Conservation (phyloP, 192 early-diverging fungal species). For the Gorgonomyces haynaldii region DNA sequence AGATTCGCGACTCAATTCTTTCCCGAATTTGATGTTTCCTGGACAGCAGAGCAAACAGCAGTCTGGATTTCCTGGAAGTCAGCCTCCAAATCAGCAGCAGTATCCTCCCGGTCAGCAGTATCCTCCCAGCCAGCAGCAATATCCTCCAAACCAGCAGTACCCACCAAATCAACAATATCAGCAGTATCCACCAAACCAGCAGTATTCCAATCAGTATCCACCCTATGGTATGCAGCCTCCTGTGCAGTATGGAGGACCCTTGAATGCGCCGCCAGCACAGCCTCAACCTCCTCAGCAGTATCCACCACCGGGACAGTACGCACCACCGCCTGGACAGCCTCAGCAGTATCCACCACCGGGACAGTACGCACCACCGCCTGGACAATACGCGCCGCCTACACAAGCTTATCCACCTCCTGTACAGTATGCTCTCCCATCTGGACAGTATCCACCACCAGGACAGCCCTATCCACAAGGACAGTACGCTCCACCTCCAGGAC, state of each 20-base stretch:
- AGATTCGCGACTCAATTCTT: too few species aligned
- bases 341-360: not conserved
- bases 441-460: conserved; percentile 1
- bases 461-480: not conserved
- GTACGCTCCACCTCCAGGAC: not conserved
- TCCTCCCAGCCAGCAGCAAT: too few species aligned
- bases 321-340: not conserved
- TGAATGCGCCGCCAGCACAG: not conserved
- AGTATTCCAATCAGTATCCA: not conserved
- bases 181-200: not conserved
- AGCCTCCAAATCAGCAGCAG: not conserved
- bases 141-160: not conserved
- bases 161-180: not conserved
- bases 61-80: too few species aligned
- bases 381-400: not conserved
- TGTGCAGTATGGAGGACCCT: not conserved
- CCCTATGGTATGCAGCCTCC: not conserved
- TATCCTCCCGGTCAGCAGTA: not conserved
- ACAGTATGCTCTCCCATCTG: not conserved
- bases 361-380: not conserved
- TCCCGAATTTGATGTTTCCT: not conserved
- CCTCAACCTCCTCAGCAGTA: not conserved
- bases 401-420: not conserved
- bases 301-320: not conserved
- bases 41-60: too few species aligned